Evolutionary conservation across 805 yeast genomes (phyloP).

Genomic region (Candida dendrica): DNA sequence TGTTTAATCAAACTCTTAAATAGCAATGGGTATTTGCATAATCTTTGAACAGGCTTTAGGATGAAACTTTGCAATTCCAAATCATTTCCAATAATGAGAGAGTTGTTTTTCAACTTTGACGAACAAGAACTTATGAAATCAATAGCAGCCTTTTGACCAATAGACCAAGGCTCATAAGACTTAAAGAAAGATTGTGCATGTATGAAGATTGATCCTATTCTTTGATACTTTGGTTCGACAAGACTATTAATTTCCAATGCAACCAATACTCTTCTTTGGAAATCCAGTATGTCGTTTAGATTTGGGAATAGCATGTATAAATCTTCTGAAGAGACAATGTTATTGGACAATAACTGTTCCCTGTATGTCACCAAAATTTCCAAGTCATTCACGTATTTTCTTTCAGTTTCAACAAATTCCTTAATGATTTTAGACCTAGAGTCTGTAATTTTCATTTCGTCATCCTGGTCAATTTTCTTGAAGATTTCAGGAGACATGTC

Average conservation of each 20-base stretch:
- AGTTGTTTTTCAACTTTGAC: constrained; percentile 44
- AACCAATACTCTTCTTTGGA: constrained; percentile 81
- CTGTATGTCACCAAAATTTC: constrained; percentile 67
- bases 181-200: constrained; percentile 83
- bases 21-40: constrained; percentile 90
- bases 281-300: constrained; percentile 74
- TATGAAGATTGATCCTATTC: constrained; percentile 83
- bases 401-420: constrained; percentile 83
- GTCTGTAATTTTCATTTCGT: constrained; percentile 32
- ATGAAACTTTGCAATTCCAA: constrained; percentile 85
- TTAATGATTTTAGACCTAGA: constrained; percentile 70
- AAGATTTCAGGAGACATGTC: constrained; percentile 41
- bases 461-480: constrained; percentile 23
- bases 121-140: constrained; percentile 65
- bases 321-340: constrained; percentile 69
- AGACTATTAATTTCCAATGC: constrained; percentile 85
- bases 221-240: constrained; percentile 66
- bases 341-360: constrained; percentile 57
- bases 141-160: constrained; percentile 81
- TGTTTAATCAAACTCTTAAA: constrained; percentile 66
- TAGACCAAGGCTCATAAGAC: constrained; percentile 90
- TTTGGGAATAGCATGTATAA: constrained; percentile 82
- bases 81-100: constrained; percentile 67
- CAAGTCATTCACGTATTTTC: constrained; percentile 87
- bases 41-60: constrained; percentile 90